phyloP scores from a whole-genome alignment of 148 eudicot genomes.

The Diospyros kaki region DNA sequence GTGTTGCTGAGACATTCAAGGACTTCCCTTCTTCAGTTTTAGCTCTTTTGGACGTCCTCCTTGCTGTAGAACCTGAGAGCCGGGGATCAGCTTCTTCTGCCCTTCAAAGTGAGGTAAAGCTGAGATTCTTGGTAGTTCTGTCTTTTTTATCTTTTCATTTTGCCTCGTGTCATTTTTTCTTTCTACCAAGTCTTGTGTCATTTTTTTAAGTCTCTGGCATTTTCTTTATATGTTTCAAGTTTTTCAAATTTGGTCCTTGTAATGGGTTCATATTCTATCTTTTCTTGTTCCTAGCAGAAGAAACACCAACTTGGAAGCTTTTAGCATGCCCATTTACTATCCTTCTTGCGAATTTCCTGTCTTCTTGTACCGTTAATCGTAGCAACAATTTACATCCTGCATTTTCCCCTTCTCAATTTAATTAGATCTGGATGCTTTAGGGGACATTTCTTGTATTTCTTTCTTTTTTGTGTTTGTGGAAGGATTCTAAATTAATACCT shows the following conservation, averaged over 20 bases:
- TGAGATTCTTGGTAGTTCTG: not conserved
- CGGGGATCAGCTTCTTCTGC: constrained; percentile 63
- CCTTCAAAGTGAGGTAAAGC: constrained; percentile 57
- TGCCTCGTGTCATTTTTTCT: too few species aligned
- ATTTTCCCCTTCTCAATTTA: too few species aligned
- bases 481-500: not conserved
- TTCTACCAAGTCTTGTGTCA: too few species aligned
- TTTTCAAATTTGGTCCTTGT: not conserved
- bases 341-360: not conserved
- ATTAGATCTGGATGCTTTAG: not conserved
- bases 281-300: not conserved
- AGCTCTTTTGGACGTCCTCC: constrained; percentile 46
- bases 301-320: not conserved
- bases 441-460: not conserved
- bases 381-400: not conserved
- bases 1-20: constrained; percentile 49
- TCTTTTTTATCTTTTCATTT: not conserved
- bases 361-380: not conserved
- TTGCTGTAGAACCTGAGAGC: constrained; percentile 52
- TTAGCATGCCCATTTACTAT: constrained; percentile 7
- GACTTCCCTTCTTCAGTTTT: constrained; percentile 46
- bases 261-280: not conserved
- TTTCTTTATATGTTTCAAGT: not conserved
- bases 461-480: not conserved
- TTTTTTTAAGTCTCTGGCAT: not conserved